Base-by-base conservation (phyloP, 768 basidiomycete species). In the Dacryopinax primogenitus region DNA sequence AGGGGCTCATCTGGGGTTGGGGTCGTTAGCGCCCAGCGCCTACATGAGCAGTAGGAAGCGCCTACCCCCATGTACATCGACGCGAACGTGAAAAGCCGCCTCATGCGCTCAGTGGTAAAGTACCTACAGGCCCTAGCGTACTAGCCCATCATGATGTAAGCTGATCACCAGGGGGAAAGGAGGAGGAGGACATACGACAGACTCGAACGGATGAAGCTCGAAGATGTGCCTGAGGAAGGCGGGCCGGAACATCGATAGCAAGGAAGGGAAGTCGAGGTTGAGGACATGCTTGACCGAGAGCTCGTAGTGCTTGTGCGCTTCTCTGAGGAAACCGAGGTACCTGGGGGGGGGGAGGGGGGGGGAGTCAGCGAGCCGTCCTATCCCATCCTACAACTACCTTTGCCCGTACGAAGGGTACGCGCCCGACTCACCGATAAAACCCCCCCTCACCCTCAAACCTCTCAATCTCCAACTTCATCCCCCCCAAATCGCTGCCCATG, bases 11-110 rank as follows among this genome's bases (percentile, higher is more conserved):
- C n/a, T 73, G 68, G 69, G 69, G 68, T 66, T 69, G 62, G 32
- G 34, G 34, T 4, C 12, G 21, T 9, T 3, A 1, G 16, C 7
- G 23, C 62, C 2, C 3, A 32, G 9, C 39, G 36, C 16, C 2
- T 0, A 47, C 1, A 32, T 36, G 23, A 18, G 37, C 30, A 72
- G 33, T 16, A 23, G 3, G 47, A 33, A 34, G 28, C 45, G 26
- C 63, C 34, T 18, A 63, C 65, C 6, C 67, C 64, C 63, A 73
- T 72, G 69, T 71, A 75, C 77, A 78, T 78, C 36, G 73, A 71
- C 0, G 74, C 75, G 63, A 78, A 78, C 15, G 75, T 73, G 67
- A 77, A 78, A 3, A 75, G 76, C 21, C 77, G 66, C 11, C 77
- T 71, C 68, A 78, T 70, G 36, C 74, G 67, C n/a, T 72, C 71